A percentile compares a stretch with the other conserved stretches of the same genome.
These are phyloP conservation scores for Biscogniauxia sp. DNA, from an alignment of 2,329 filamentous ascomycete species.

Conservation along the genomic window DNA sequence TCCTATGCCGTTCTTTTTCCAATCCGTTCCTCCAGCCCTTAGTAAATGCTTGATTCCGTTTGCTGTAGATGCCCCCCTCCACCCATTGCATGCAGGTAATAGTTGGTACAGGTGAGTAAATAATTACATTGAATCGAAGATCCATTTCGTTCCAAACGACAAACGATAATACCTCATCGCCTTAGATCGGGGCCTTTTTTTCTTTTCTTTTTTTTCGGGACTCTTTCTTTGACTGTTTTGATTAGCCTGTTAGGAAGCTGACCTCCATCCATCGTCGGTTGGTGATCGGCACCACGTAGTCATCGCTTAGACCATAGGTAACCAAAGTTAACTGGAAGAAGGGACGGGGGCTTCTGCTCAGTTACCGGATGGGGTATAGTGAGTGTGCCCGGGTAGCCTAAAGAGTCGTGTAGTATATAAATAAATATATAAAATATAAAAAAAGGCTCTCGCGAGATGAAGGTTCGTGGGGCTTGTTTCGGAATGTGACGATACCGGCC, in stretches of 20 bases:
- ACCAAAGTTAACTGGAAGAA: background rate
- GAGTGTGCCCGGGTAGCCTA: background rate
- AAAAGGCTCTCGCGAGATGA: constrained; percentile 8
- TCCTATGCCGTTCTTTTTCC: constrained; percentile 11
- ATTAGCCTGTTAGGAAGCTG: background rate
- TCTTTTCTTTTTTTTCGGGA: no score
- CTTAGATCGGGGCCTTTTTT: background rate
- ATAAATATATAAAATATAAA: constrained; percentile 13
- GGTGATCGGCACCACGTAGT: background rate
- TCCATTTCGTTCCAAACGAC: background rate
- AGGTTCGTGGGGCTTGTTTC: constrained; percentile 9
- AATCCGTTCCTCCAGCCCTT: constrained; percentile 17
- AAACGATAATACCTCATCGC: background rate
- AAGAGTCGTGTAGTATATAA: background rate
- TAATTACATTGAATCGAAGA: constrained; percentile 4
- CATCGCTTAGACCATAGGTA: background rate
- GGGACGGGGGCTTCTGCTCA: background rate
- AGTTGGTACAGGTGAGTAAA: constrained; percentile 3
- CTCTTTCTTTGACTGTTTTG: no score
- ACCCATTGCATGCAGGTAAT: constrained; percentile 16
- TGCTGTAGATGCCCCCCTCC: constrained; percentile 14
- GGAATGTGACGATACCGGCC: constrained; percentile 7
- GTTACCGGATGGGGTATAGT: background rate
- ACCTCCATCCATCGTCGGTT: background rate
- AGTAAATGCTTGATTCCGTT: constrained; percentile 19